Conservation (phyloP, 202 grass and related monocot genomes). For the Hordeum pubiflorum region DNA sequence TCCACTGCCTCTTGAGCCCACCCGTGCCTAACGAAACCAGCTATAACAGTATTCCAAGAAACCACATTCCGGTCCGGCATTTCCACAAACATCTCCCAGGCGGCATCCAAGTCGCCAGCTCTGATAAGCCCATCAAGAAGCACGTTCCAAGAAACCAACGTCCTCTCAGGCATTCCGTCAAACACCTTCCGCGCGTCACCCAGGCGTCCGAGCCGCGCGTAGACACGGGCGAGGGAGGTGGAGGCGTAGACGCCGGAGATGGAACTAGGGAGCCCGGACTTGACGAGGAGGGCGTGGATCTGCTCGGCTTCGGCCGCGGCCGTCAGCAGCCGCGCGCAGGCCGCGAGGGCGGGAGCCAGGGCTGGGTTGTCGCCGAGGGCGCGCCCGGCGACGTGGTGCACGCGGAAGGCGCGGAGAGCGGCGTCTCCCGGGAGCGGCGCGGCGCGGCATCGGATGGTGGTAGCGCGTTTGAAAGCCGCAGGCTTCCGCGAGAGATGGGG, state of each 20-base stretch:
- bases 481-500: background rate
- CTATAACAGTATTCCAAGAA: slow-evolving; percentile 53
- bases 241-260: slow-evolving; percentile 20
- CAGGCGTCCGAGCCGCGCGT: slow-evolving; percentile 20
- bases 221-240: slow-evolving; percentile 31
- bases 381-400: slow-evolving; percentile 24
- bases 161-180: slow-evolving; percentile 36
- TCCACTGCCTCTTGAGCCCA: slow-evolving; percentile 30
- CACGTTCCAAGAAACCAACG: slow-evolving; percentile 48
- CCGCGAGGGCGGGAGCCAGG: slow-evolving; percentile 26
- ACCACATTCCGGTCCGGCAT: slow-evolving; percentile 39
- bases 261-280: slow-evolving; percentile 16
- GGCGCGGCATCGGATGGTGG: slow-evolving; percentile 2
- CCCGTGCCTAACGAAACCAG: slow-evolving; percentile 30
- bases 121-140: slow-evolving; percentile 41
- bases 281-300: slow-evolving; percentile 31
- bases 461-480: background rate
- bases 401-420: slow-evolving; percentile 26
- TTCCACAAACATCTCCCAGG: slow-evolving; percentile 34
- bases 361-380: slow-evolving; percentile 27
- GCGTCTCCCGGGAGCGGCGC: slow-evolving; percentile 13
- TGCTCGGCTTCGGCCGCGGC: slow-evolving; percentile 1
- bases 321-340: slow-evolving; percentile 30
- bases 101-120: slow-evolving; percentile 27
- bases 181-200: slow-evolving; percentile 46